Percentiles rank a stretch among this genome's conserved stretches.
These are phyloP conservation scores for Punctularia strigosozonata DNA, from an alignment of 768 basidiomycete genomes.

Conservation along the genomic window DNA sequence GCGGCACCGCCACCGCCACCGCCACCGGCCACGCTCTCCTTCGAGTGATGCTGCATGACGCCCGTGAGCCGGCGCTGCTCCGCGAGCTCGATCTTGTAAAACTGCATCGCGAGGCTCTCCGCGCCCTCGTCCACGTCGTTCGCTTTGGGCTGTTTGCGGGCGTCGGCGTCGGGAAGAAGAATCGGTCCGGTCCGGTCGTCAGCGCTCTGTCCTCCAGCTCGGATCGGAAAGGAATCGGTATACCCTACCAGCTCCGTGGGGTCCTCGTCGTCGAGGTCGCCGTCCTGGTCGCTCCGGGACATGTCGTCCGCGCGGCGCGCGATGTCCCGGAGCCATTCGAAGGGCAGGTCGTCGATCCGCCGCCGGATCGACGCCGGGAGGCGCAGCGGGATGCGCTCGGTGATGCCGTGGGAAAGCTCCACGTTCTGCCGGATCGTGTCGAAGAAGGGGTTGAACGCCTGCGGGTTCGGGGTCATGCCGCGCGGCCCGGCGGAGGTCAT, in stretches of 20 bases:
- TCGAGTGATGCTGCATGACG: conserved; percentile 84
- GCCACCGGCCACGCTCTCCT: conserved; percentile 28
- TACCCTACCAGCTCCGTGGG: neutral
- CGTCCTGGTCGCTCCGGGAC: conserved; percentile 7
- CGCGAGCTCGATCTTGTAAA: conserved; percentile 83
- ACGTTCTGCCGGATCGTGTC: conserved; percentile 85
- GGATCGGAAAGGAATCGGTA: too few species aligned
- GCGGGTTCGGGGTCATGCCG: conserved; percentile 1
- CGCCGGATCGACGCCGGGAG: conserved; percentile 29
- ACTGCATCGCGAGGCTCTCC: conserved; percentile 82
- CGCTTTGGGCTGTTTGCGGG: too few species aligned
- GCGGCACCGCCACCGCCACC: neutral
- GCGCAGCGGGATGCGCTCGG: conserved; percentile 71
- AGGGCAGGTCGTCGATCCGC: conserved; percentile 61
- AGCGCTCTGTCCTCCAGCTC: too few species aligned
- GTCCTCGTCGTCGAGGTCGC: neutral
- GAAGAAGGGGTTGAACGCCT: conserved; percentile 83
- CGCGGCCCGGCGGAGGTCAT: conserved; percentile 5
- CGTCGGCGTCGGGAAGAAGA: neutral
- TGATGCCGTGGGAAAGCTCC: conserved; percentile 57
- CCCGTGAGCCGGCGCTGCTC: conserved; percentile 84
- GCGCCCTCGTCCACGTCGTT: conserved; percentile 59
- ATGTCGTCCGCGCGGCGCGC: conserved; percentile 35
- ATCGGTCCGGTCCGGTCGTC: neutral
- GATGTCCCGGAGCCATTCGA: conserved; percentile 67